Base-by-base conservation (phyloP, 2,329 filamentous ascomycete species). In the Cladophialophora yegresii region DNA sequence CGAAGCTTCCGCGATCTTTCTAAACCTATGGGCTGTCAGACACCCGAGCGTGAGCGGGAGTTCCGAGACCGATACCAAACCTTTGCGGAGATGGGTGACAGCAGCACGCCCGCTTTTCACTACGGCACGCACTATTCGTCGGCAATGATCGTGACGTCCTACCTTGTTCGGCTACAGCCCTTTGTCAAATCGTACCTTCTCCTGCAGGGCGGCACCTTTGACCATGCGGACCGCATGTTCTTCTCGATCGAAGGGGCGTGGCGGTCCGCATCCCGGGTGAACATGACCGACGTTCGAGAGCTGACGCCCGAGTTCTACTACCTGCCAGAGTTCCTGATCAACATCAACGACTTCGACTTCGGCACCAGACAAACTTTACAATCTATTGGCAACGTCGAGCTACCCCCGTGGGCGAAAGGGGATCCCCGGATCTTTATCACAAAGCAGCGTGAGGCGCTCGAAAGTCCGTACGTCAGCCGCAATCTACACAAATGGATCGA, bases 61-160 rank as follows among this genome's bases (percentile, higher is more conserved):
- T 96, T 95, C 72, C 84, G 87, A 58, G 90, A 96, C 71, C 87
- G 92, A 32, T 98, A 96, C 75, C 87, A 88, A 70, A 90, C 91
- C 16, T 89, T 99, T 75, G 89, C 89, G 0, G 95, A 98, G 74
- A 96, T 99, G 82, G 91, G 89, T 7, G 93, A 96, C 69, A 79
- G 82, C 49, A 83, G 83, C 62, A 82, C 84, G 53, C 89, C 90
- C 0, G 90, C 95, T 0, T 99, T 97, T 75, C 95, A 99, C 75
- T 99, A 98, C 71, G 95, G 95, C 20, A 99, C 96, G 0, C 96
- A 99, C 75, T 99, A 99, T 76, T 98, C 95, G 1, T 98, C 95
- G 1, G 95, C 95, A 7, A 99, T 98, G 95, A 97, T 96, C 64
- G 95, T 99, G 6, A 92, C 92, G 12, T 97, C 93, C 0, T 99